Base-by-base conservation (phyloP, 306 rosid genomes). In the Canavalia ensiformis region DNA sequence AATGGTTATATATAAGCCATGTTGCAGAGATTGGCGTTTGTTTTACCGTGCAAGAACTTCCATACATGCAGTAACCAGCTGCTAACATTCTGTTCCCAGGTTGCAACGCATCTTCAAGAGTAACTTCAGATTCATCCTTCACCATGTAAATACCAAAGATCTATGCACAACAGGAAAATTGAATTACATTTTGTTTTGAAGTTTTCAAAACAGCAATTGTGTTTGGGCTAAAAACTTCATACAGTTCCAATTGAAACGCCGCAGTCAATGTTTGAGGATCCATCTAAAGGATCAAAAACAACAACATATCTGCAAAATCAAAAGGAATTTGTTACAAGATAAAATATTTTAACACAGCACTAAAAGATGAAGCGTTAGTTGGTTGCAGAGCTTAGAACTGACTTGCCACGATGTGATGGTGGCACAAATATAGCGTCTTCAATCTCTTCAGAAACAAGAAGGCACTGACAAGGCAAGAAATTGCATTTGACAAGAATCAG, bases 241-340 rank as follows among this genome's bases (percentile, higher is more conserved):
- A 94, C 98, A 76, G 99, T 95, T 89, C 99, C 99, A 30, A 95
- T 95, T 11, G 99, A 93, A 87, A 95, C 99, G 0, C 97, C 99
- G 46, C 99, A 95, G 46, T 95, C 98, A 70, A 93, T 95, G 93
- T 95, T 95, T 72, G 89, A 87, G 81, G 89, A 87, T 68, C 89
- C 89, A 81, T 87, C 89, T 87, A 87, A 67, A 30, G 97, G 99
- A 85, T 93, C 99, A 67, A 93, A 95, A 42, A 89, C 97, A 77
- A 95, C 98, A 52, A 88, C 77, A 80, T 93, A 95, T 88, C 99
- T 95, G 85, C 77, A 84, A 64, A 54, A 76, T 78, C 45, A 54
- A 72, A 72, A 30, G 81, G 44, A 28, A 7, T 5, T 8, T 75
- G 49, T 75, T 51, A 62, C 59, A 37, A 45, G 63, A 58, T 42